Evolutionary conservation across 73 alveolate genomes (phyloP).

Genomic region (Tetrahymena thermophila): DNA sequence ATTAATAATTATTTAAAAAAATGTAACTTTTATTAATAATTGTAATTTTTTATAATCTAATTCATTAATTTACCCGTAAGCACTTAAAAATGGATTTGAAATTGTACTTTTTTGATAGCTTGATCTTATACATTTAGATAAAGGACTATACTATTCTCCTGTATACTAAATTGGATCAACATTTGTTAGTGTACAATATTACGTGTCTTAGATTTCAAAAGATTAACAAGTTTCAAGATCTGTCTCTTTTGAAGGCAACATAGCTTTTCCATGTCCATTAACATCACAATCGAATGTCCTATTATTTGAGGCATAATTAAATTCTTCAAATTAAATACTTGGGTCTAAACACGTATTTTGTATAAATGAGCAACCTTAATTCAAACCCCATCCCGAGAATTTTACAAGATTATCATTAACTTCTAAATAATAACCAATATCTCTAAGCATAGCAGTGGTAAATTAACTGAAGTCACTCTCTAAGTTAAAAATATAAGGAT

Average conservation of each 20-base stretch:
- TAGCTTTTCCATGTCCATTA: neutral
- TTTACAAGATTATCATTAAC: neutral
- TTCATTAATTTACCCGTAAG: neutral
- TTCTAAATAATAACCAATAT: neutral
- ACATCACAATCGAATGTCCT: neutral
- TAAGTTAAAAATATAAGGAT: neutral
- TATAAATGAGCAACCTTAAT: neutral
- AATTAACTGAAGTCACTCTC: neutral
- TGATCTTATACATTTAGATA: neutral
- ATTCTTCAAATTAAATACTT: neutral
- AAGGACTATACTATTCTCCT: neutral
- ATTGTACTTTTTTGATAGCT: neutral
- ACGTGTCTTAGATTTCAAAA: neutral
- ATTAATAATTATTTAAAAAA: too few relatives aligned
- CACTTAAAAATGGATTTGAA: neutral
- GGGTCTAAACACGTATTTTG: neutral
- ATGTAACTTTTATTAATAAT: neutral
- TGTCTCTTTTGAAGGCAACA: neutral
- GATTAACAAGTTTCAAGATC: neutral
- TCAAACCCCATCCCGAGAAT: neutral
- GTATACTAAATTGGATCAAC: neutral
- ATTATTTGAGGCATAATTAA: neutral
- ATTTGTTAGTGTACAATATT: neutral
- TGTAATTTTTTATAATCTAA: too few relatives aligned
- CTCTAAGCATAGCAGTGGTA: neutral